Evolutionary conservation across 495 filamentous ascomycete species (phyloP).

Genomic region (Tuber brumale): DNA sequence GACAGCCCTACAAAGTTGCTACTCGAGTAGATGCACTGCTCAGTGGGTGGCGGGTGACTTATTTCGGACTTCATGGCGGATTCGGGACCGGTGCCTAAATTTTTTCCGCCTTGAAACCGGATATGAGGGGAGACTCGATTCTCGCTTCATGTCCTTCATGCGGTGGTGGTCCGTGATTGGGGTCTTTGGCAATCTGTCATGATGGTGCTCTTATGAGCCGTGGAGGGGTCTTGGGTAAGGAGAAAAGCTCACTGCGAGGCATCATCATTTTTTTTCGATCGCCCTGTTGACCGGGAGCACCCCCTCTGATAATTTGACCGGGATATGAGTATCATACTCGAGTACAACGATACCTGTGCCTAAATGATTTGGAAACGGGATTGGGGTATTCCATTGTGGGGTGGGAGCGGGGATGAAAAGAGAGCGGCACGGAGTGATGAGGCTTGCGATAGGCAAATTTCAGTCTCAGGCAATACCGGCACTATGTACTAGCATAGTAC

Average conservation of each 20-base stretch:
- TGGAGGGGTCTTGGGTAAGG: neutral
- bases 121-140: neutral
- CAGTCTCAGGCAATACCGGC: slow-evolving; percentile 1
- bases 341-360: neutral
- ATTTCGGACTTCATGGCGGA: neutral
- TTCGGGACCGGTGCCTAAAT: neutral
- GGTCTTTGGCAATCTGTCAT: neutral
- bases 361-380: neutral
- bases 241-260: neutral
- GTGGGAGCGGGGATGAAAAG: neutral
- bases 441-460: neutral
- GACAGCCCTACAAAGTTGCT: neutral
- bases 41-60: neutral
- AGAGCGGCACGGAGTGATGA: neutral
- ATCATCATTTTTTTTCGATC: neutral
- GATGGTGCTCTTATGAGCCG: neutral
- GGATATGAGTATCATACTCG: neutral
- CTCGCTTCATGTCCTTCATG: neutral
- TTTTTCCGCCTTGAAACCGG: neutral
- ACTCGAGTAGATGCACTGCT: neutral
- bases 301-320: neutral
- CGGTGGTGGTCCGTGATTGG: neutral
- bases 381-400: neutral
- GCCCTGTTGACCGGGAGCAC: neutral
- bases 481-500: neutral